A percentile compares a stretch with the other conserved stretches of the same genome.
Evolutionary conservation across 78 protist species (phyloP).

Genomic region (Dictyostelium purpureum): DNA sequence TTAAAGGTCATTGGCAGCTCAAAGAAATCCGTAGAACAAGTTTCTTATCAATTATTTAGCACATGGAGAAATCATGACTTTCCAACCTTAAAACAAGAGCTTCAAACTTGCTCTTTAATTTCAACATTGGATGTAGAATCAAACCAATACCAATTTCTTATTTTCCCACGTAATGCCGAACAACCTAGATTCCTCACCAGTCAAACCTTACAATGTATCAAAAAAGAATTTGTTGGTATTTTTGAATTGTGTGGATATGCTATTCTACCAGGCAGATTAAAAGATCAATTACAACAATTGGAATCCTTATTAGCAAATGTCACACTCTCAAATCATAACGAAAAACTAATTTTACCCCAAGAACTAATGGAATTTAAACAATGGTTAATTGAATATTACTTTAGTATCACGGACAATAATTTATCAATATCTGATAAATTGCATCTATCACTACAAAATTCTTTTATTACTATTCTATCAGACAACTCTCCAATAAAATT

Average conservation of each 20-base stretch:
- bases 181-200: slow-evolving; percentile 39
- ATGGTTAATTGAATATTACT: slow-evolving; percentile 36
- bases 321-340: not conserved
- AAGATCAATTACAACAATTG: slow-evolving; percentile 27
- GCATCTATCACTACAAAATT: not conserved
- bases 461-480: slow-evolving; percentile 4
- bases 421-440: not conserved
- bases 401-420: not conserved
- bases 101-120: slow-evolving; percentile 44
- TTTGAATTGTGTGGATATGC: slow-evolving; percentile 55
- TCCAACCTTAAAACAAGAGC: not conserved
- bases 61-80: slow-evolving; percentile 30
- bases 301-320: not conserved
- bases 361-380: not conserved
- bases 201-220: slow-evolving; percentile 29
- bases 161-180: slow-evolving; percentile 53
- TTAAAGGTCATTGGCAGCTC: slow-evolving; percentile 4
- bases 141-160: not conserved
- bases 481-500: slow-evolving; percentile 39
- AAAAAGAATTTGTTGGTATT: slow-evolving; percentile 70
- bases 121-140: not conserved
- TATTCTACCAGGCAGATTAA: slow-evolving; percentile 45
- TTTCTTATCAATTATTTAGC: not conserved
- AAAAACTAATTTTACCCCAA: not conserved
- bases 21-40: not conserved